Percentiles rank a stretch among this genome's conserved stretches.
Conservation (phyloP, 2,329 filamentous ascomycete species). For the Sclerotinia nivalis region DNA sequence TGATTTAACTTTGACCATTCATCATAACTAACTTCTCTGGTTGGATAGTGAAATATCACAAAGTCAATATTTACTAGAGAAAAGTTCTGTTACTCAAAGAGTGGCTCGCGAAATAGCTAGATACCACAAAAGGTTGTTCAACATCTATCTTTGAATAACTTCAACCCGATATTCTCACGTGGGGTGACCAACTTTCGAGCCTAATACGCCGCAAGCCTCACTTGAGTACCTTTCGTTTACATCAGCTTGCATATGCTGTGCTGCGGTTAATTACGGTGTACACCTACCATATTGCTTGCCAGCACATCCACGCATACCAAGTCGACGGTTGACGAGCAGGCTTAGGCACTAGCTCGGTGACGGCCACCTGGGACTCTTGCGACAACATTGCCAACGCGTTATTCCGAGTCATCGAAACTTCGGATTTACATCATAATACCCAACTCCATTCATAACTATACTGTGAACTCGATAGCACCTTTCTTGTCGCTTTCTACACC, state of each 20-base stretch:
- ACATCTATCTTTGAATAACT: slow-evolving; percentile 31
- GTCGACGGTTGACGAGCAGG: slow-evolving; percentile 45
- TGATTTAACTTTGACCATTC: slow-evolving; percentile 33
- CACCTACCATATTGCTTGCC: slow-evolving; percentile 53
- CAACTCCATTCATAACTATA: slow-evolving; percentile 23
- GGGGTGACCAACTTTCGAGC: slow-evolving; percentile 34
- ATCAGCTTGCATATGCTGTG: slow-evolving; percentile 62
- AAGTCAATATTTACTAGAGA: slow-evolving; percentile 34
- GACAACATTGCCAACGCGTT: slow-evolving; percentile 32
- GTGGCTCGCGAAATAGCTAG: slow-evolving; percentile 35
- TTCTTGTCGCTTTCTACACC: slow-evolving; percentile 22
- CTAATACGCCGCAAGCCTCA: slow-evolving; percentile 43
- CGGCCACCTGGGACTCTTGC: slow-evolving; percentile 34
- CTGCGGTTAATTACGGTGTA: slow-evolving; percentile 55
- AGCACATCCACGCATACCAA: slow-evolving; percentile 63
- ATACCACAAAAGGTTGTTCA: slow-evolving; percentile 32
- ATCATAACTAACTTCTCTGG: slow-evolving; percentile 39
- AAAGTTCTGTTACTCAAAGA: slow-evolving; percentile 29
- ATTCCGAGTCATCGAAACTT: slow-evolving; percentile 25
- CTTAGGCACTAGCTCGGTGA: slow-evolving; percentile 36
- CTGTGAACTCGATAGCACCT: slow-evolving; percentile 24
- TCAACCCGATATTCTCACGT: slow-evolving; percentile 38
- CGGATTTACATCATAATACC: slow-evolving; percentile 22
- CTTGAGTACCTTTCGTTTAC: slow-evolving; percentile 44
- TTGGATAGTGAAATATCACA: slow-evolving; percentile 36